Evolutionary conservation across 257 asterid species (phyloP), one percentile per base, ranked within the genome.

Genomic region (Solanum bulbocastanum): DNA sequence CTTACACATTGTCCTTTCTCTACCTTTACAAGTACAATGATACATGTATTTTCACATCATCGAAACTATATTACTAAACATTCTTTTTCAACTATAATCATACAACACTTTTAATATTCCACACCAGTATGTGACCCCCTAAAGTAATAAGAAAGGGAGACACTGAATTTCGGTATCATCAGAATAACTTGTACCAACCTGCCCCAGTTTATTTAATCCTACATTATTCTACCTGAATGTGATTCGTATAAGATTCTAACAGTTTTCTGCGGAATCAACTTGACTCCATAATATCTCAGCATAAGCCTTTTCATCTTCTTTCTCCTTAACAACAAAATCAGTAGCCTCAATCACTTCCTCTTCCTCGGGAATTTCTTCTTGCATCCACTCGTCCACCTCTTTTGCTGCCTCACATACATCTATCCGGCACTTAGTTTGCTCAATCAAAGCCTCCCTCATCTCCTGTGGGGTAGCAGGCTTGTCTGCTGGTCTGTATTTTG

Each of bases 231-330:
- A 46, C 85, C 14, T 79, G 40, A 46, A 46, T 46, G 85, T 46
- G 42, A 15, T 42, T 65, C 37, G 30, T 39, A 65, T 44, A 8
- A 37, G 39, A 37, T 85, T 68, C 79, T 85, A 85, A 86, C 84
- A 52, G 58, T 72, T 83, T 81, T 85, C 27, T 4, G 92, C 90
- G 75, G 93, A 91, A 90, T 88, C 95, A 85, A 94, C 93, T 87
- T 93, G 95, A 88, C 92, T 90, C 99, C 99, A 96, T 13, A 96
- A 92, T 84, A 88, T 87, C 88, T 93, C 97, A 37, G 99, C 98
- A 87, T 96, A 96, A 79, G 92, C 96, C 87, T 91, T 93, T 32
- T 96, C 98, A 44, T 94, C 98, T 90, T 95, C 99, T 90, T 91
- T 93, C 90, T 96, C 98, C 84, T 30, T 90, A n/a, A 88, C 75